Evolutionary conservation across 2,329 filamentous ascomycete genomes (phyloP).

Genomic region (Verticillium isaacii): DNA sequence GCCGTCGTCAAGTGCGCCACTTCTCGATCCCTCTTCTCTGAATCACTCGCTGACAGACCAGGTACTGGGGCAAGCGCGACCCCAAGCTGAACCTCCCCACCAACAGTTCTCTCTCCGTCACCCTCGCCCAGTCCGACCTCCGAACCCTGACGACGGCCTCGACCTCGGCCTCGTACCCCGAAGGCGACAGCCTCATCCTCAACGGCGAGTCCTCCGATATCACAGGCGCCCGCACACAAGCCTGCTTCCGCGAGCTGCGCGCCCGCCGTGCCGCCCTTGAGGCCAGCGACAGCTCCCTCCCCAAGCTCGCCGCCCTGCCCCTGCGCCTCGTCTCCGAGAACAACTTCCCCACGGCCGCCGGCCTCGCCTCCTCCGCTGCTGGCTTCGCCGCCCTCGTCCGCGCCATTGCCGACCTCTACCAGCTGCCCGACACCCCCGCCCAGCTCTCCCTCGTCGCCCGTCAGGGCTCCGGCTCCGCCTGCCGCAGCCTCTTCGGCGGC

Average conservation of each 20-base stretch:
- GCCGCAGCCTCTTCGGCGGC: slow-evolving; percentile 86
- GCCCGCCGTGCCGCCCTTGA: slow-evolving; percentile 73
- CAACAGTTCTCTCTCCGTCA: slow-evolving; percentile 96
- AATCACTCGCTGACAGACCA: slow-evolving; percentile 10
- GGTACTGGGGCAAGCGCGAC: slow-evolving; percentile 96
- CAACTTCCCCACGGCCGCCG: slow-evolving; percentile 98
- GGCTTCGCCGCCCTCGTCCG: slow-evolving; percentile 70
- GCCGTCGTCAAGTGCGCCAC: slow-evolving; percentile 81
- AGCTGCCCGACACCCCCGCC: slow-evolving; percentile 72
- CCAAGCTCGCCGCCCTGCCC: slow-evolving; percentile 71
- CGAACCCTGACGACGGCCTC: slow-evolving; percentile 95
- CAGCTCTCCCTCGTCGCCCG: slow-evolving; percentile 86
- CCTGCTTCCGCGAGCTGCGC: slow-evolving; percentile 85
- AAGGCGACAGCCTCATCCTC: slow-evolving; percentile 69
- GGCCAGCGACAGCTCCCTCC: slow-evolving; percentile 64
- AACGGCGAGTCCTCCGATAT: slow-evolving; percentile 83
- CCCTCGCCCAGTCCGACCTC: slow-evolving; percentile 87
- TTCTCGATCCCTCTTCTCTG: neutral
- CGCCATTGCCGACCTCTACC: slow-evolving; percentile 87
- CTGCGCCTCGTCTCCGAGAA: slow-evolving; percentile 92
- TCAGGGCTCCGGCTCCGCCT: slow-evolving; percentile 92
- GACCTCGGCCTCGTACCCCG: slow-evolving; percentile 68
- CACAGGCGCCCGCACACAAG: slow-evolving; percentile 83
- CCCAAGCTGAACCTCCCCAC: slow-evolving; percentile 91
- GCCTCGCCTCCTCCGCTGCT: slow-evolving; percentile 69